These are phyloP conservation scores for Sporothrix phasma DNA, from an alignment of 2,329 filamentous ascomycete genomes.

Conservation along the genomic window DNA sequence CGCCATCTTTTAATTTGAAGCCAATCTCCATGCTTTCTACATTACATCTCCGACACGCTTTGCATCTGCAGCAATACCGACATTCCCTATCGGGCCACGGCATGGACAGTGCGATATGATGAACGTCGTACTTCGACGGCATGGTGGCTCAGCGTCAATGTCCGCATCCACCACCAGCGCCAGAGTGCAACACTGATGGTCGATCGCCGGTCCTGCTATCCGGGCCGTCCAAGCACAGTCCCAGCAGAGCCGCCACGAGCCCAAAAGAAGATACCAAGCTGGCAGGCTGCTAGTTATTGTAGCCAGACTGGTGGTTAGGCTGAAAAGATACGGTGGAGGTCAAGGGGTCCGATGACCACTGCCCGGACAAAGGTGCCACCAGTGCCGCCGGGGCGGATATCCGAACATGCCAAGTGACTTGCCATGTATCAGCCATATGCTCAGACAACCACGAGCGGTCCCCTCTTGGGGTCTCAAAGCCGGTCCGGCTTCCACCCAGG, in stretches of 20 bases:
- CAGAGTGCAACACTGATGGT: background rate
- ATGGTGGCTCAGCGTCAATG: background rate
- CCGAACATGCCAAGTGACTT: background rate
- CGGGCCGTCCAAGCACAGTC: background rate
- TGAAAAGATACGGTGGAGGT: background rate
- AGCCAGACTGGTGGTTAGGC: too few relatives aligned
- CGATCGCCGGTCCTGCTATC: constrained; percentile 6
- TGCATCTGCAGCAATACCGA: background rate
- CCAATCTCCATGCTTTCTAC: background rate
- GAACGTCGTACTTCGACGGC: too few relatives aligned
- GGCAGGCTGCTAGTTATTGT: too few relatives aligned
- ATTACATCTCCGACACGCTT: background rate
- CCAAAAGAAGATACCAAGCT: background rate
- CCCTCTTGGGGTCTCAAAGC: background rate
- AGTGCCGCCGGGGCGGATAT: background rate
- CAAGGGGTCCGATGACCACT: too few relatives aligned
- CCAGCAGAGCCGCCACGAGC: background rate
- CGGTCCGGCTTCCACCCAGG: background rate
- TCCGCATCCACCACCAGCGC: too few relatives aligned
- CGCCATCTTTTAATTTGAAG: background rate
- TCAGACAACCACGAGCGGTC: too few relatives aligned
- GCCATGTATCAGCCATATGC: background rate
- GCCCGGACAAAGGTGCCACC: background rate
- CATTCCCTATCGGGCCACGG: background rate
- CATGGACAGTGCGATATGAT: background rate